Evolutionary conservation across 2,329 filamentous ascomycete genomes (phyloP), one percentile per base, ranked within the genome.

Genomic region (Penicillium sp.): DNA sequence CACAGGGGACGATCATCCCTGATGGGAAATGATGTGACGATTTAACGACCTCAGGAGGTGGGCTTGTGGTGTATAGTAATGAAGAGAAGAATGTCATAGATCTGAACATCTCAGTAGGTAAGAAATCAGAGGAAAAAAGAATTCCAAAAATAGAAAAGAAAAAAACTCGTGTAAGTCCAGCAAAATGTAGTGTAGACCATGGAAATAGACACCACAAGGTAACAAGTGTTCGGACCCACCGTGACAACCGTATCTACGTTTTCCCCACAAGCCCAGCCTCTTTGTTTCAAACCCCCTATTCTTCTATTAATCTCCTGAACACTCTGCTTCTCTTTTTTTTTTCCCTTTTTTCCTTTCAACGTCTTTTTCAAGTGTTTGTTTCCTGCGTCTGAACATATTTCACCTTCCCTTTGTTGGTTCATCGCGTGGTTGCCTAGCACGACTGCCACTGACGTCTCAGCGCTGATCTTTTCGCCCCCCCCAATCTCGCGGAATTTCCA

Each of bases 181-280:
- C 24, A 7, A 6, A 26, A 26, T 26, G 24, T 26, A 26, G 24
- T 26, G 24, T 5, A 26, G 24, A 7, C 3, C 4, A 5, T 26
- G 24, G 24, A 26, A 26, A 26, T 26, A 26, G 24, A 26, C 24
- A 26, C 24, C 24, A 5, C 24, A 29, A 29, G 5, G 28, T 29
- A 7, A 36, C n/a, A 8, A 9, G n/a, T 36, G 33, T 36, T n/a
- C 21, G 12, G 26, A 33, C 26, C 23, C n/a, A 45, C 42, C 16
- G 3, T n/a, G 9, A 12, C 13, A 45, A 16, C 42, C n/a, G 41
- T 28, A 45, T 33, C 42, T 29, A 21, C 26, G 8, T 43, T 29
- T 47, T 52, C 49, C 42, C 48, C 47, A 58, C 47, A 52, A 49
- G 45, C 47, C 57, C 60, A 63, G 51, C 60, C 60, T 58, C 55